phyloP scores from a whole-genome alignment of 192 early-diverging fungal species.

The Coemansia sp. region DNA sequence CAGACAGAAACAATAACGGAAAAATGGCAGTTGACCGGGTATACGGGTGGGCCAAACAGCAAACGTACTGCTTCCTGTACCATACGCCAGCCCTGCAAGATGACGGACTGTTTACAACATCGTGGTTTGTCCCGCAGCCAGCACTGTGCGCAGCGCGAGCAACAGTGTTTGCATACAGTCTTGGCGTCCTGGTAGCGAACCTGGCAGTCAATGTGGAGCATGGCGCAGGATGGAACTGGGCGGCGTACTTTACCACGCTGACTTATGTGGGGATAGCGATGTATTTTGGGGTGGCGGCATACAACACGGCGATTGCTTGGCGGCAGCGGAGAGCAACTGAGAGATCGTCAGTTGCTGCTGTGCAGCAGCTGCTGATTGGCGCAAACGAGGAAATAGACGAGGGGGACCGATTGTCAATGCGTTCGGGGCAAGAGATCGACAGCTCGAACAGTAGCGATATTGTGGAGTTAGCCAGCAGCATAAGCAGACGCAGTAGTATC shows the following conservation, averaged over 20 bases:
- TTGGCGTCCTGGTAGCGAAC: conserved; percentile 35
- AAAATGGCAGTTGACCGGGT: background rate
- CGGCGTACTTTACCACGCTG: conserved; percentile 50
- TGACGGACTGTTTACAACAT: conserved; percentile 23
- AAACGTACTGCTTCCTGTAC: conserved; percentile 27
- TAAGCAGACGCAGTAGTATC: conserved; percentile 1
- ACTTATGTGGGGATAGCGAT: conserved; percentile 39
- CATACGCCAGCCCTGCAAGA: conserved; percentile 33
- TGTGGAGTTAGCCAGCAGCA: background rate
- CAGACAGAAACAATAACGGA: no score
- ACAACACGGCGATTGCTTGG: conserved; percentile 20
- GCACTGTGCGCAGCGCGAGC: conserved; percentile 4
- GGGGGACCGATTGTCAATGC: no score
- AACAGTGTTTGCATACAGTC: conserved; percentile 33
- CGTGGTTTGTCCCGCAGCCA: conserved; percentile 39
- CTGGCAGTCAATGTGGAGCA: conserved; percentile 33
- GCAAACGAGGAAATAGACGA: background rate
- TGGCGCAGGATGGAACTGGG: conserved; percentile 49
- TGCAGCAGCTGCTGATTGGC: background rate
- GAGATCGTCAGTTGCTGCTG: no score
- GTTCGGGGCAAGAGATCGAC: background rate
- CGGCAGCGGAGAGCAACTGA: no score
- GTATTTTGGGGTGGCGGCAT: conserved; percentile 43
- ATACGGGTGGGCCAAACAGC: conserved; percentile 2
- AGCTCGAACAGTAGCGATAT: background rate